These are phyloP conservation scores for Aegilops longissima DNA, from an alignment of 176 grass and related monocot species.

Conservation along the genomic window DNA sequence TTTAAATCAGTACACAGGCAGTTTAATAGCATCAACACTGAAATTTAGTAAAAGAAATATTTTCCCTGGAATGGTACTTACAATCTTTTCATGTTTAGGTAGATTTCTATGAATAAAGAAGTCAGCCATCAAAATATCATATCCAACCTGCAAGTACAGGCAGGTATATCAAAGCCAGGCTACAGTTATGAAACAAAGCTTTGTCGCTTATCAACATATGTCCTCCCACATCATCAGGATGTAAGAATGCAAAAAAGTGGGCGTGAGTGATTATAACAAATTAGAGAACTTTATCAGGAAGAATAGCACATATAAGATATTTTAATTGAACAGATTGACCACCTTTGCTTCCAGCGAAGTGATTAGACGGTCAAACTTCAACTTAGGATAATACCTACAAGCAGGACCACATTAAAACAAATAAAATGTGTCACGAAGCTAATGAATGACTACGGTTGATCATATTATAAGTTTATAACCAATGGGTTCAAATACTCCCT, in stretches of 20 bases:
- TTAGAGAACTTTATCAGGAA: slow-evolving; percentile 4
- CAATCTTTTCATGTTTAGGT: slow-evolving; percentile 78
- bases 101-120: slow-evolving; percentile 82
- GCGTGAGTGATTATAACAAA: neutral
- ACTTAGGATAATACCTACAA: slow-evolving; percentile 80
- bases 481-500: neutral
- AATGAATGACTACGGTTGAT: neutral
- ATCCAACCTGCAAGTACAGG: slow-evolving; percentile 61
- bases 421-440: neutral
- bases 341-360: slow-evolving; percentile 92
- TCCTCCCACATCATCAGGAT: neutral
- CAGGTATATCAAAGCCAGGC: slow-evolving; percentile 30
- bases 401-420: slow-evolving; percentile 2
- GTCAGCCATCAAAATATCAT: slow-evolving; percentile 90
- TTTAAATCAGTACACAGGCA: too few relatives aligned
- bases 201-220: neutral
- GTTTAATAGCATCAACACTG: neutral
- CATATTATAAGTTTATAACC: neutral
- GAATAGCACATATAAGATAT: neutral
- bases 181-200: slow-evolving; percentile 7
- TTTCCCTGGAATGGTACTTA: slow-evolving; percentile 40
- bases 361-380: slow-evolving; percentile 70
- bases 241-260: slow-evolving; percentile 21
- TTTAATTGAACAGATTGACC: slow-evolving; percentile 18
- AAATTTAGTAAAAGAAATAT: slow-evolving; percentile 11